Evolutionary conservation across 1,284 basidiomycete species (phyloP), one percentile per base, ranked within the genome.

Genomic region (Ustilago hordei): DNA sequence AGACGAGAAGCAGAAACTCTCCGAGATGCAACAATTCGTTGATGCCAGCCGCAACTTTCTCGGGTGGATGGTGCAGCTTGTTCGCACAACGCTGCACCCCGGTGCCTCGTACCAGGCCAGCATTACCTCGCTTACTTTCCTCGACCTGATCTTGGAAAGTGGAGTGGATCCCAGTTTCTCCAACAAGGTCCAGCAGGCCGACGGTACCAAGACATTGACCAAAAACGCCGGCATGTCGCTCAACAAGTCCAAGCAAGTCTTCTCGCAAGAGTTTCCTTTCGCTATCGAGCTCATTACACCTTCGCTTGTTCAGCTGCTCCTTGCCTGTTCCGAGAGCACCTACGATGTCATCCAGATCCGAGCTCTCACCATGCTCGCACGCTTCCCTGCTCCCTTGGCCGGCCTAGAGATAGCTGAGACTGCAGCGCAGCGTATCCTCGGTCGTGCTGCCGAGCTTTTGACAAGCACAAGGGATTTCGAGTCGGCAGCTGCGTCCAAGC

Each of bases 91-190:
- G 4, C 71, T 81, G 23, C 81, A 83, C 60, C 81, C 83, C 4
- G 81, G 81, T 35, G 77, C 81, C n/a, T 81, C 83, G 17, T 85
- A 84, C 55, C 69, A 81, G 34, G 56, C 77, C 47, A 72, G 69
- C 61, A 73, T 81, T 52, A 78, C 80, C 13, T 73, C 70, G 32
- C 76, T 83, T 35, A 78, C 79, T 47, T 78, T 79, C 41, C 66
- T 83, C 12, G 76, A 78, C 17, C 68, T 81, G 19, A 72, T 84
- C 19, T 34, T 83, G 11, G 75, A 81, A 36, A 72, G 73, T 36
- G 80, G 73, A 13, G 64, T 68, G n/a, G 80, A 78, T 52, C 58
- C 78, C 8, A 50, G 50, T 13, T 74, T 73, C 39, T 60, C 69
- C 64, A 43, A 60, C 59, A 43, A 48, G 41, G 60, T 12, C 2